Evolutionary conservation across 352 stramenopile species (phyloP).

Genomic region (Phytophthora vignae): DNA sequence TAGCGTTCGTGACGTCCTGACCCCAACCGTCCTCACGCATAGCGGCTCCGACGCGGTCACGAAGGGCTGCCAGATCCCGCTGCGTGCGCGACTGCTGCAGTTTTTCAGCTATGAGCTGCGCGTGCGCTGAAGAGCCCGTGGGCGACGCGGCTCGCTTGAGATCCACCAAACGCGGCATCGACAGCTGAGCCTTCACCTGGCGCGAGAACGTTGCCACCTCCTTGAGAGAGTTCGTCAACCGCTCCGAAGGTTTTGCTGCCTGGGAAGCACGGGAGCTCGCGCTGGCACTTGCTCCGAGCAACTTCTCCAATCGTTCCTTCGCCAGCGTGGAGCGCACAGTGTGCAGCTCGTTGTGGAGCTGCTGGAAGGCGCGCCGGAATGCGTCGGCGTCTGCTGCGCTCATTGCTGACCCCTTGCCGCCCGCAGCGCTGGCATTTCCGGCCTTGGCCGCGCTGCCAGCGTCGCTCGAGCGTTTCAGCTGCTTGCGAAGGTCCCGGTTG

Average conservation of each 20-base stretch:
- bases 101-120: slow-evolving; percentile 61
- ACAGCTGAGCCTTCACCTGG: slow-evolving; percentile 64
- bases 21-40: slow-evolving; percentile 65
- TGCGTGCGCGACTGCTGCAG: slow-evolving; percentile 55
- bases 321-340: slow-evolving; percentile 57
- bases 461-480: slow-evolving; percentile 77
- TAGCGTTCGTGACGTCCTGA: slow-evolving; percentile 64
- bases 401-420: slow-evolving; percentile 43
- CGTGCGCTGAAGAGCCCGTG: slow-evolving; percentile 34
- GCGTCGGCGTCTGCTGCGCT: slow-evolving; percentile 59
- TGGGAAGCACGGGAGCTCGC: slow-evolving; percentile 4
- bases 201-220: slow-evolving; percentile 60
- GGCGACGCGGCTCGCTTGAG: slow-evolving; percentile 38
- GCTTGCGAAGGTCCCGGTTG: slow-evolving; percentile 84
- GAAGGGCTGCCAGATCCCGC: slow-evolving; percentile 52
- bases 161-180: slow-evolving; percentile 77
- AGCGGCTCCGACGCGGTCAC: slow-evolving; percentile 47
- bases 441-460: slow-evolving; percentile 36
- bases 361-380: slow-evolving; percentile 64
- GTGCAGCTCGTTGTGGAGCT: slow-evolving; percentile 64
- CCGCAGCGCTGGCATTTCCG: slow-evolving; percentile 21
- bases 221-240: slow-evolving; percentile 46
- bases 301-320: slow-evolving; percentile 64
- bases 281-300: slow-evolving; percentile 45
- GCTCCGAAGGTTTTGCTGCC: slow-evolving; percentile 35